phyloP scores from a whole-genome alignment of 306 rosid genomes.

The Arachis stenosperma region DNA sequence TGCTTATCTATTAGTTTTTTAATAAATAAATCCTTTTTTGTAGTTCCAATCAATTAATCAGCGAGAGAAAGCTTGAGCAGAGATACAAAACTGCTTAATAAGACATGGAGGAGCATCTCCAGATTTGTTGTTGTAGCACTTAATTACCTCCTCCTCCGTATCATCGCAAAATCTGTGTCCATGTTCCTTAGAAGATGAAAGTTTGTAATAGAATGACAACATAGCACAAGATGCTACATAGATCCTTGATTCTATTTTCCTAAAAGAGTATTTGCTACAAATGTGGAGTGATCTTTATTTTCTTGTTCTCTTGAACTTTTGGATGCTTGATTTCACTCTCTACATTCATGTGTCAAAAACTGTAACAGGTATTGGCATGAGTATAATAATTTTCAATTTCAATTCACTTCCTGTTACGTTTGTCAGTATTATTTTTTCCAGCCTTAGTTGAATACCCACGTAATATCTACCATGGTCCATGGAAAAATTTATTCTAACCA shows the following conservation, averaged over 20 bases:
- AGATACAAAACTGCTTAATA: too few species aligned
- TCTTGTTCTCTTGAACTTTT: conserved; percentile 8
- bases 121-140: too few species aligned
- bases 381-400: conserved; percentile 93
- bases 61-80: too few species aligned
- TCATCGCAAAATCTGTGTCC: not conserved
- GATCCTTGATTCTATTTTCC: not conserved
- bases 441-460: not conserved
- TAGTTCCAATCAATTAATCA: too few species aligned
- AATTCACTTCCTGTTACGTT: conserved; percentile 90
- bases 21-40: too few species aligned
- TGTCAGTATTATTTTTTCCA: conserved; percentile 23
- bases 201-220: conserved; percentile 33
- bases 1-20: too few species aligned
- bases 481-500: conserved; percentile 2
- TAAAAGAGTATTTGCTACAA: conserved; percentile 4
- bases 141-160: too few species aligned
- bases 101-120: too few species aligned
- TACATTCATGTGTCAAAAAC: conserved; percentile 35
- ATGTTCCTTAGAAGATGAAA: conserved; percentile 23
- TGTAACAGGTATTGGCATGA: conserved; percentile 92
- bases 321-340: conserved; percentile 38
- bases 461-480: not conserved
- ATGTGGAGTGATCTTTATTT: not conserved
- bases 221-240: conserved; percentile 10